These are phyloP conservation scores for Colletotrichum lentis DNA, from an alignment of 2,329 filamentous ascomycete species.

Conservation along the genomic window DNA sequence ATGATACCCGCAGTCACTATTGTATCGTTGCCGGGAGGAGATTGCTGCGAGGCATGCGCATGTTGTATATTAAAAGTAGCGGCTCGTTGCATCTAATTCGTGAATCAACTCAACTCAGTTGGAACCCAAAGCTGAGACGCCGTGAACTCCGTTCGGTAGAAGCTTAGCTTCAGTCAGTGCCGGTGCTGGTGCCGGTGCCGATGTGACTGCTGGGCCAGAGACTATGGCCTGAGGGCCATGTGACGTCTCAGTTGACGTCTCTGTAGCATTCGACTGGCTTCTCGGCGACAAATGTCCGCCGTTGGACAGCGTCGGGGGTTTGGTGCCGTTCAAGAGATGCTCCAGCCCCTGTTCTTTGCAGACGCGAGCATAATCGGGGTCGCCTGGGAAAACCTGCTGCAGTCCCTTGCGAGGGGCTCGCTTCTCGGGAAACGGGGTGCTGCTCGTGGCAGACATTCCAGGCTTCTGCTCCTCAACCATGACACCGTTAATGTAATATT, in stretches of 20 bases:
- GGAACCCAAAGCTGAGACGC: conserved; percentile 27
- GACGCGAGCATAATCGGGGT: conserved; percentile 64
- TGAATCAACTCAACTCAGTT: conserved; percentile 25
- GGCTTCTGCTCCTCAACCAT: conserved; percentile 62
- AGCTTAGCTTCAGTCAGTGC: conserved; percentile 13
- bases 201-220: conserved; percentile 3
- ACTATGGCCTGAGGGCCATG: conserved; percentile 22
- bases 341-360: conserved; percentile 66
- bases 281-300: conserved; percentile 58
- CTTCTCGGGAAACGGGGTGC: conserved; percentile 62
- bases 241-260: conserved; percentile 22
- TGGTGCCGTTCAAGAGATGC: conserved; percentile 59
- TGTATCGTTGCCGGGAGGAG: conserved; percentile 6
- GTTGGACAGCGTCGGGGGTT: conserved; percentile 56
- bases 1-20: neutral
- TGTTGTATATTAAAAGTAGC: conserved; percentile 30
- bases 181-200: neutral
- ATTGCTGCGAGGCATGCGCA: conserved; percentile 19
- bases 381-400: conserved; percentile 60
- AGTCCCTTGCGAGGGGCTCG: conserved; percentile 65
- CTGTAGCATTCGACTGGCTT: conserved; percentile 45
- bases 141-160: conserved; percentile 32
- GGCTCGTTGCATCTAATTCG: conserved; percentile 31
- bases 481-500: conserved; percentile 66
- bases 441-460: conserved; percentile 57